phyloP scores from a whole-genome alignment of 345 rosid species.

The Cardamine resedifolia region DNA sequence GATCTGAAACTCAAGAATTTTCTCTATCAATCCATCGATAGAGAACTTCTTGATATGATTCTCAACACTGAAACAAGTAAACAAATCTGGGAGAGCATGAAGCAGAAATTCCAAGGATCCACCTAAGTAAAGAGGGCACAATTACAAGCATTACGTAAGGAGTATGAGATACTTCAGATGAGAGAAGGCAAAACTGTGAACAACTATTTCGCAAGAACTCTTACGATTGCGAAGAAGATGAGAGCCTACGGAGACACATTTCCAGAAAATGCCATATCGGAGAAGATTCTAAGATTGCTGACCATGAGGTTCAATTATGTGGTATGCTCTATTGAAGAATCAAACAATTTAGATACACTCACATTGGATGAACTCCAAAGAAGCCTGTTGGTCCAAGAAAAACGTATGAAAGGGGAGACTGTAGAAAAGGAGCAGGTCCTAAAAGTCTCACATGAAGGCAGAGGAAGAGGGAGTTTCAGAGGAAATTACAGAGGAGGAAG shows the following conservation, averaged over 20 bases:
- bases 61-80: background rate
- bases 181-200: background rate
- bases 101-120: background rate
- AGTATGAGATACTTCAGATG: background rate
- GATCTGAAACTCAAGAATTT: background rate
- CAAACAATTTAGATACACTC: background rate
- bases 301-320: background rate
- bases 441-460: too few relatives aligned
- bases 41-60: background rate
- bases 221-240: background rate
- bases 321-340: background rate
- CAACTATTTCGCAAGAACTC: background rate
- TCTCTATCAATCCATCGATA: background rate
- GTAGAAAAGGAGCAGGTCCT: too few relatives aligned
- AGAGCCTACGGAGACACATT: background rate
- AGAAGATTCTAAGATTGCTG: background rate
- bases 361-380: background rate
- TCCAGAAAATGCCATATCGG: fast-evolving
- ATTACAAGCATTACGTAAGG: background rate
- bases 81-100: background rate
- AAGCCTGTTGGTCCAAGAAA: background rate
- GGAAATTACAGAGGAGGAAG: too few relatives aligned
- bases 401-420: background rate
- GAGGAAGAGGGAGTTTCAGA: too few relatives aligned
- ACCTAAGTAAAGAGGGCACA: background rate